Evolutionary conservation across 805 yeast genomes (phyloP).

Genomic region (Starmerella bombicola): DNA sequence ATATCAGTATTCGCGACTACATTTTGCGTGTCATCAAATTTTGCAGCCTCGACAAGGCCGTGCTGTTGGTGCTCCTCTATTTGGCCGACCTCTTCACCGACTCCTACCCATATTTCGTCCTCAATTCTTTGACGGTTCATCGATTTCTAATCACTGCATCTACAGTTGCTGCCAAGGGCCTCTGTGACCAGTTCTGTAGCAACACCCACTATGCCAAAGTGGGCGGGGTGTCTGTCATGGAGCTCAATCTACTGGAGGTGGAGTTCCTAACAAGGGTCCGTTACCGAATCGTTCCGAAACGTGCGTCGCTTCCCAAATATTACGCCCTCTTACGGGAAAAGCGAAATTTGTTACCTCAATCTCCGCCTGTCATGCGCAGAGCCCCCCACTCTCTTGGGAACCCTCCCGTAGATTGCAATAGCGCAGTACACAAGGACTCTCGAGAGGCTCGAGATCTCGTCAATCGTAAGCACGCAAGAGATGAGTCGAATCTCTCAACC

Average conservation of each 20-base stretch:
- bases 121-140: slow-evolving; percentile 88
- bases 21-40: slow-evolving; percentile 65
- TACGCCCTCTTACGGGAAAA: slow-evolving; percentile 27
- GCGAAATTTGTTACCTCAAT: no score
- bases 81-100: slow-evolving; percentile 76
- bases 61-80: slow-evolving; percentile 70
- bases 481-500: slow-evolving; percentile 1
- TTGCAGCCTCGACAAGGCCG: slow-evolving; percentile 74
- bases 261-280: slow-evolving; percentile 73
- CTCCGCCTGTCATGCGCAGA: no score
- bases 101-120: slow-evolving; percentile 64
- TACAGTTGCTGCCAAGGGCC: slow-evolving; percentile 64
- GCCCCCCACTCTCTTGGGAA: background rate
- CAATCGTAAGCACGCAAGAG: slow-evolving; percentile 11
- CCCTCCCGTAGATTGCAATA: no score
- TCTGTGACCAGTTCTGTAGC: slow-evolving; percentile 80
- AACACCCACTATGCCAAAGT: slow-evolving; percentile 90
- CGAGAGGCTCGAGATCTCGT: no score
- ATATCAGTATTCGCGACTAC: slow-evolving; percentile 68
- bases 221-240: slow-evolving; percentile 54
- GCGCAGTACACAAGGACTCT: no score
- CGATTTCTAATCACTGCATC: slow-evolving; percentile 83
- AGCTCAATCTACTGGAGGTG: slow-evolving; percentile 75
- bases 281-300: slow-evolving; percentile 57
- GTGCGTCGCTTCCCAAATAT: slow-evolving; percentile 26